Conservation (phyloP, 306 rosid species). For the Vicia sativa region DNA sequence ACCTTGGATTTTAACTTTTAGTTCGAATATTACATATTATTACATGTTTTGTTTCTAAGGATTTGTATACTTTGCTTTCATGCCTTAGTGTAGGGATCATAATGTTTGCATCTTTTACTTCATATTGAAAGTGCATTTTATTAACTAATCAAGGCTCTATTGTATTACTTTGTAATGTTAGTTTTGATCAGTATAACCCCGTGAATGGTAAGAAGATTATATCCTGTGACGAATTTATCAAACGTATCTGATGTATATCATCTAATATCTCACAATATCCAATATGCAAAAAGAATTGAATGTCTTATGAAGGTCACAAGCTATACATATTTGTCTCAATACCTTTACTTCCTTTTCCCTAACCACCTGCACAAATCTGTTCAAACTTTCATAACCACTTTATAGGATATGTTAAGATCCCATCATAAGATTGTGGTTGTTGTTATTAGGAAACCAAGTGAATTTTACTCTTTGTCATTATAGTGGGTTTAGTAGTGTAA, state of each 20-base stretch:
- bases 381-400: conserved; percentile 35
- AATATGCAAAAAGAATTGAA: too few relatives aligned
- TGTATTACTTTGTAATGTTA: too few relatives aligned
- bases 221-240: background rate
- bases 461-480: conserved; percentile 42
- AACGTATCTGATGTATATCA: too few relatives aligned
- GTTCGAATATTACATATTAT: background rate
- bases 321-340: too few relatives aligned
- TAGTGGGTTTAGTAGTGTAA: conserved; percentile 33
- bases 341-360: too few relatives aligned
- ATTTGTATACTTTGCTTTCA: background rate
- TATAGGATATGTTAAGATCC: conserved; percentile 40
- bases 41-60: too few relatives aligned
- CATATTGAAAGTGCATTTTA: background rate
- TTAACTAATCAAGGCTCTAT: background rate
- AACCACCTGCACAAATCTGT: conserved; percentile 37
- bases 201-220: background rate
- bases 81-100: background rate
- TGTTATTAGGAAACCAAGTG: conserved; percentile 39
- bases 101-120: background rate
- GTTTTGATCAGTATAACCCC: background rate
- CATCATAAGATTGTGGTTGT: conserved; percentile 43
- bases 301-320: too few relatives aligned
- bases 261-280: too few relatives aligned
- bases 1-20: background rate